phyloP scores from a whole-genome alignment of 106 monocot genomes.

The Alisma plantagoaquatica region DNA sequence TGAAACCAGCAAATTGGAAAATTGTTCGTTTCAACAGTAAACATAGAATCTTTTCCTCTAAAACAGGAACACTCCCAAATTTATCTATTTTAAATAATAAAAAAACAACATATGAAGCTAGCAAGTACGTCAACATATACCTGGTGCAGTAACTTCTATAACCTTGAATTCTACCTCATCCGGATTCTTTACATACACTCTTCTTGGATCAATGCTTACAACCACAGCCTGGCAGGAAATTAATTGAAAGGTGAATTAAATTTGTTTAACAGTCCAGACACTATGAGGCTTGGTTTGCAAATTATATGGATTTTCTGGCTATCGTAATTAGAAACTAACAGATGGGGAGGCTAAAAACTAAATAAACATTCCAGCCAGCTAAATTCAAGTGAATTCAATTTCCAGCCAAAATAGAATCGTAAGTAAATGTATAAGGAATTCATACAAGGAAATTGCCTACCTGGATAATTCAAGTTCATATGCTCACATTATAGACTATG shows the following conservation, averaged over 20 bases:
- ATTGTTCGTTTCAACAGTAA: background rate
- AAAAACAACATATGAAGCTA: background rate
- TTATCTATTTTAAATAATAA: background rate
- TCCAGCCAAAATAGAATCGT: no score
- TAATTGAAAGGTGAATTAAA: background rate
- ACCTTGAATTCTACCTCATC: conserved; percentile 73
- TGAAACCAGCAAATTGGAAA: conserved; percentile 14
- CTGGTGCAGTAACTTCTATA: conserved; percentile 55
- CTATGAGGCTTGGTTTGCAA: no score
- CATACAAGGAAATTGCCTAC: no score
- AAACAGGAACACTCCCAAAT: background rate
- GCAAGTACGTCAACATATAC: conserved; percentile 21
- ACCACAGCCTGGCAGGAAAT: conserved; percentile 72
- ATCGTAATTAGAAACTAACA: no score
- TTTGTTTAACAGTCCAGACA: background rate
- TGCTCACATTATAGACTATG: no score
- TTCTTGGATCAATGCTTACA: conserved; percentile 93
- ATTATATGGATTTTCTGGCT: no score
- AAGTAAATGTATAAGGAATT: no score
- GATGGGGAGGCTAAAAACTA: no score
- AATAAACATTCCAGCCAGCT: no score
- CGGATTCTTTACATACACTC: conserved; percentile 64
- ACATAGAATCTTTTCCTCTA: background rate
- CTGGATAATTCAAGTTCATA: no score
- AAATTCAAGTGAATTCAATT: no score